These are phyloP conservation scores for Trametes pubescens DNA, from an alignment of 1,284 basidiomycete genomes.

Conservation along the genomic window DNA sequence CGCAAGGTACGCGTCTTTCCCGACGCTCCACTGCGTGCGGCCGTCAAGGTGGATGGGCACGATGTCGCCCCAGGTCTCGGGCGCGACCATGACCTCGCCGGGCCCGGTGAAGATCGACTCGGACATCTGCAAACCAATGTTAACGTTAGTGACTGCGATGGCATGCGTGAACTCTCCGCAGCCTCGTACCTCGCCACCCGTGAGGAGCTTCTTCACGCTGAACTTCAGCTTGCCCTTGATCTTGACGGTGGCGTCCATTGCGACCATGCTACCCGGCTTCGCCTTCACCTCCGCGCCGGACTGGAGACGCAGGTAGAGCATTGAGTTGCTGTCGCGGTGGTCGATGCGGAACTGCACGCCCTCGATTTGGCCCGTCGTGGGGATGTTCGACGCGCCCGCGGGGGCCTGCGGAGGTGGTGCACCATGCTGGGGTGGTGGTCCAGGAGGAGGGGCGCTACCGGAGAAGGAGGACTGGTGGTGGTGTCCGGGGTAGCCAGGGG, in stretches of 20 bases:
- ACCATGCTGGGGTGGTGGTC: constrained; percentile 2
- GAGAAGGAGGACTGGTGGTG: constrained; percentile 14
- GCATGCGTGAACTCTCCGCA: background rate
- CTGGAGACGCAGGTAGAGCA: constrained; percentile 41
- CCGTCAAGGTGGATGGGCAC: constrained; percentile 43
- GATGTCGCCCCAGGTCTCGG: constrained; percentile 47
- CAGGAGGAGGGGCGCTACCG: constrained; percentile 4
- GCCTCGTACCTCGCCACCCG: constrained; percentile 38
- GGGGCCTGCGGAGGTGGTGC: background rate
- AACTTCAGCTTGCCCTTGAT: constrained; percentile 45
- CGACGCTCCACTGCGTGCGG: constrained; percentile 39
- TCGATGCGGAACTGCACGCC: constrained; percentile 42
- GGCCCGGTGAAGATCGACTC: constrained; percentile 43
- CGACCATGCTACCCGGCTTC: constrained; percentile 46
- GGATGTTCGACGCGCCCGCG: constrained; percentile 19
- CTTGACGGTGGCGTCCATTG: constrained; percentile 44
- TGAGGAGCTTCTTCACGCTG: constrained; percentile 43
- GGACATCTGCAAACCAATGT: constrained; percentile 32
- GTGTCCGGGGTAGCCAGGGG: constrained; percentile 1
- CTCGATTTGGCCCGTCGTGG: constrained; percentile 39
- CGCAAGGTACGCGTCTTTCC: constrained; percentile 45
- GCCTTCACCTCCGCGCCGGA: constrained; percentile 41
- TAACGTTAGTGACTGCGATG: background rate
- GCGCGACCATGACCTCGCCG: constrained; percentile 44
- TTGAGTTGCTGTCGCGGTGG: constrained; percentile 45